phyloP scores from a whole-genome alignment of 768 basidiomycete genomes.

The Hydnum rufescens region DNA sequence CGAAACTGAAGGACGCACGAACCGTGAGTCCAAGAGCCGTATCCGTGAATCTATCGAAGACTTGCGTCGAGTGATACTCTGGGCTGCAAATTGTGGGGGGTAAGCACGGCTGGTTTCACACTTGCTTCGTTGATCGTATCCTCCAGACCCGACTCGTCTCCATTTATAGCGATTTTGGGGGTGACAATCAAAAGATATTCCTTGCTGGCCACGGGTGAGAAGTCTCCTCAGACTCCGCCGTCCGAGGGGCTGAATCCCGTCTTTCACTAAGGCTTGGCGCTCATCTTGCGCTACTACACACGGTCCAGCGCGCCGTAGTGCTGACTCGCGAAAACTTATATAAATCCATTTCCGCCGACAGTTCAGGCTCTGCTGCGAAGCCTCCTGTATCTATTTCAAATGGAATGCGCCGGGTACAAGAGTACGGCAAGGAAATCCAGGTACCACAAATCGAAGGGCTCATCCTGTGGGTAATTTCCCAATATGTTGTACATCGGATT shows the following conservation, averaged over 20 bases:
- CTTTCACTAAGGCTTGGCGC: slow-evolving; percentile 7
- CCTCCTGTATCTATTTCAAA: slow-evolving; percentile 8
- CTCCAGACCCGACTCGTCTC: not conserved
- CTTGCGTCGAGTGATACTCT: slow-evolving; percentile 8
- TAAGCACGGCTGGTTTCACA: no score
- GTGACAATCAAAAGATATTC: slow-evolving; percentile 8
- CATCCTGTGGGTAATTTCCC: slow-evolving; percentile 10
- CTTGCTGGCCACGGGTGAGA: slow-evolving; percentile 11
- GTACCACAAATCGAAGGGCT: slow-evolving; percentile 10
- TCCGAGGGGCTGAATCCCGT: not conserved
- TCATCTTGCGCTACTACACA: slow-evolving; percentile 10
- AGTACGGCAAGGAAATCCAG: slow-evolving; percentile 9
- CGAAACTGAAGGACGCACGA: no score
- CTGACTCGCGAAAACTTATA: slow-evolving; percentile 5
- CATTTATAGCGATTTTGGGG: slow-evolving; percentile 7
- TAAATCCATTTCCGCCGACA: not conserved
- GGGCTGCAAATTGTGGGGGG: slow-evolving; percentile 3
- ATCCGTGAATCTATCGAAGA: slow-evolving; percentile 6
- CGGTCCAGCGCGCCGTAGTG: slow-evolving; percentile 11
- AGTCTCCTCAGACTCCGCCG: not conserved
- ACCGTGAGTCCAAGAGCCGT: slow-evolving; percentile 3
- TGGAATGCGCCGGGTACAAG: slow-evolving; percentile 9
- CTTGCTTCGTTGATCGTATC: no score
- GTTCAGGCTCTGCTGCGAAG: not conserved
- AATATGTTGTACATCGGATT: not conserved